These are phyloP conservation scores for Nidula niveotomentosa DNA, from an alignment of 1,284 basidiomycete species.

Conservation along the genomic window DNA sequence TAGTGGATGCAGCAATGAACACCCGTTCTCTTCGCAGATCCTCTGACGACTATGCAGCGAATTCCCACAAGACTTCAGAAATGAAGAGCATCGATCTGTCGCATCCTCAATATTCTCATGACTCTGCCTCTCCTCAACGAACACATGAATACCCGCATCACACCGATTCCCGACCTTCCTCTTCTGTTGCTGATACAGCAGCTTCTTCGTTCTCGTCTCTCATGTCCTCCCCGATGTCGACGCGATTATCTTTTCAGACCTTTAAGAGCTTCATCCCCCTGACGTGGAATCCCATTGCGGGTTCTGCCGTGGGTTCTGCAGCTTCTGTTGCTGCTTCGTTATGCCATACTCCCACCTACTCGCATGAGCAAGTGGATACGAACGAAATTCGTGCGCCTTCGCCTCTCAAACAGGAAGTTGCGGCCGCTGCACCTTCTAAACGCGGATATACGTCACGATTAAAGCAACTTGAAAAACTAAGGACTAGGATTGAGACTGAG, in stretches of 20 bases:
- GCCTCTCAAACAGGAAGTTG: not conserved
- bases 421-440: conserved; percentile 1
- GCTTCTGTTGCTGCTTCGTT: conserved; percentile 15
- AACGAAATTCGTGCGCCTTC: no score
- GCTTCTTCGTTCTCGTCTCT: conserved; percentile 38
- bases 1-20: conserved; percentile 36
- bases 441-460: conserved; percentile 56
- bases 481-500: conserved; percentile 46
- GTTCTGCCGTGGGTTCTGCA: conserved; percentile 22
- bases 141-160: conserved; percentile 1
- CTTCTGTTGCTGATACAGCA: conserved; percentile 9
- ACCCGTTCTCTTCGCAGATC: conserved; percentile 33
- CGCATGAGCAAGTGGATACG: not conserved
- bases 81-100: conserved; percentile 34
- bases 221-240: conserved; percentile 49
- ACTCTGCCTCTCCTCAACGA: not conserved
- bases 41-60: conserved; percentile 20
- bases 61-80: conserved; percentile 22
- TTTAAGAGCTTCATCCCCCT: conserved; percentile 60
- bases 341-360: conserved; percentile 16
- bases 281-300: conserved; percentile 47
- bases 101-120: conserved; percentile 10
- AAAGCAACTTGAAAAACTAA: conserved; percentile 61
- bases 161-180: conserved; percentile 6
- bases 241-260: conserved; percentile 46